phyloP scores from a whole-genome alignment of 2,329 filamentous ascomycete species.

The Neopestalotiopsis sp. region DNA sequence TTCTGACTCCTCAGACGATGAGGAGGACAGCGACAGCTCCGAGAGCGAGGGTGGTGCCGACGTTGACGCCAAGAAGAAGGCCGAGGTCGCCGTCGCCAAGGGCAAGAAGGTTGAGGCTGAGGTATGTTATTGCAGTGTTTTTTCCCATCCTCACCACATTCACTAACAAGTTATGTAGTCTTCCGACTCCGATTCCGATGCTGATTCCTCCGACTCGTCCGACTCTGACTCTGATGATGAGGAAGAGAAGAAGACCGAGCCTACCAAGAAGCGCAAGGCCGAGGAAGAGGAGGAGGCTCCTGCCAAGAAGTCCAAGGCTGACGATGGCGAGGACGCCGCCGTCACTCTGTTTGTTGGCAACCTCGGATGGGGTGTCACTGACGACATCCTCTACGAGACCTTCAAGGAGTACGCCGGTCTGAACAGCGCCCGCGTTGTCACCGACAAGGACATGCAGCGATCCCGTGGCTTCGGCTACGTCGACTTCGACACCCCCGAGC shows the following conservation, averaged over 20 bases:
- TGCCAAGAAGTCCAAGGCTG: constrained; percentile 73
- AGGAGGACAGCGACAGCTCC: constrained; percentile 34
- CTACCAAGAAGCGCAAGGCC: constrained; percentile 72
- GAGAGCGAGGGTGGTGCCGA: constrained; percentile 35
- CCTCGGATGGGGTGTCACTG: constrained; percentile 89
- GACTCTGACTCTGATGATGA: constrained; percentile 40
- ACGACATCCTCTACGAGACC: constrained; percentile 79
- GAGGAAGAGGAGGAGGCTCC: constrained; percentile 53
- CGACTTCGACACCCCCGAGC: constrained; percentile 75
- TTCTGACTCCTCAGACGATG: constrained; percentile 41
- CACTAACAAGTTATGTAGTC: constrained; percentile 18
- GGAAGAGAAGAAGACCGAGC: constrained; percentile 46
- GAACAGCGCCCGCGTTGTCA: constrained; percentile 78
- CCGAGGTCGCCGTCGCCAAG: constrained; percentile 24
- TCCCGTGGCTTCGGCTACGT: constrained; percentile 95
- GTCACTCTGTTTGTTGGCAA: constrained; percentile 88
- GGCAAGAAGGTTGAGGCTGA: constrained; percentile 28
- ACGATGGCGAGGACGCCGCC: constrained; percentile 51
- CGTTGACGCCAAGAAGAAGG: constrained; percentile 28
- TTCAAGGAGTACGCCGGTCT: constrained; percentile 83
- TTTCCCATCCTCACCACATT: not conserved
- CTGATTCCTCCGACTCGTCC: constrained; percentile 38
- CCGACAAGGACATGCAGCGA: constrained; percentile 78
- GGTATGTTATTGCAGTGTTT: not conserved
- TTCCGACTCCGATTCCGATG: constrained; percentile 35